phyloP scores from a whole-genome alignment of 2,329 filamentous ascomycete species.

The Colletotrichum filicis region DNA sequence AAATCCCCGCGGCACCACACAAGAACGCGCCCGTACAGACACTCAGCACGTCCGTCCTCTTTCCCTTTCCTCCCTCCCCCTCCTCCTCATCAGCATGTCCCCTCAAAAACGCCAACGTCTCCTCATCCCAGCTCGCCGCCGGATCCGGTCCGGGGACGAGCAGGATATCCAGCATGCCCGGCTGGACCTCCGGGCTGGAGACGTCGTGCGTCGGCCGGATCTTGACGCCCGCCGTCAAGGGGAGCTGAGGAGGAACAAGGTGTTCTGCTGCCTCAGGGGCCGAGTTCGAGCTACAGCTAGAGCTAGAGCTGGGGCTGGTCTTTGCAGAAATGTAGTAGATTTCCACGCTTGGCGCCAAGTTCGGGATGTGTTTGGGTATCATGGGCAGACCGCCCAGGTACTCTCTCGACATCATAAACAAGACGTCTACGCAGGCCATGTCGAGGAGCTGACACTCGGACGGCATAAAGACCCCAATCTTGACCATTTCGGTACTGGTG shows the following conservation, averaged over 20 bases:
- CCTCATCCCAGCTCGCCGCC: constrained; percentile 41
- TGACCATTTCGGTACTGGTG: constrained; percentile 42
- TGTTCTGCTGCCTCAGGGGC: constrained; percentile 43
- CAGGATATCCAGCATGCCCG: constrained; percentile 62
- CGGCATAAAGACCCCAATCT: constrained; percentile 63
- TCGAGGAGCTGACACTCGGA: constrained; percentile 60
- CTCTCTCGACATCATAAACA: constrained; percentile 56
- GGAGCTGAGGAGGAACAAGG: constrained; percentile 40
- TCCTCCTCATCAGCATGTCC: constrained; percentile 46
- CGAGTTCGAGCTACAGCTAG: no score
- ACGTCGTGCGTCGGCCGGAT: constrained; percentile 56
- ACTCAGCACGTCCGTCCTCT: constrained; percentile 58
- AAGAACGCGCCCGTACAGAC: constrained; percentile 63
- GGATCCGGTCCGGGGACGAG: constrained; percentile 63
- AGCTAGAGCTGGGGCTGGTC: neutral
- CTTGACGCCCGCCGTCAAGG: constrained; percentile 52
- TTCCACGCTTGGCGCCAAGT: constrained; percentile 54
- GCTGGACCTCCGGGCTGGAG: constrained; percentile 56
- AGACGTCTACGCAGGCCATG: constrained; percentile 60
- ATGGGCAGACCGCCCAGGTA: constrained; percentile 48
- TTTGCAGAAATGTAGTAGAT: constrained; percentile 58
- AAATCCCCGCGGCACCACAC: constrained; percentile 59
- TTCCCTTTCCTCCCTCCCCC: neutral
- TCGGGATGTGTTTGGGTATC: constrained; percentile 49
- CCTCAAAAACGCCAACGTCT: constrained; percentile 54